Evolutionary conservation across 352 stramenopile genomes (phyloP), one percentile per base, ranked within the genome.

Genomic region (Phytophthora sansomeana): DNA sequence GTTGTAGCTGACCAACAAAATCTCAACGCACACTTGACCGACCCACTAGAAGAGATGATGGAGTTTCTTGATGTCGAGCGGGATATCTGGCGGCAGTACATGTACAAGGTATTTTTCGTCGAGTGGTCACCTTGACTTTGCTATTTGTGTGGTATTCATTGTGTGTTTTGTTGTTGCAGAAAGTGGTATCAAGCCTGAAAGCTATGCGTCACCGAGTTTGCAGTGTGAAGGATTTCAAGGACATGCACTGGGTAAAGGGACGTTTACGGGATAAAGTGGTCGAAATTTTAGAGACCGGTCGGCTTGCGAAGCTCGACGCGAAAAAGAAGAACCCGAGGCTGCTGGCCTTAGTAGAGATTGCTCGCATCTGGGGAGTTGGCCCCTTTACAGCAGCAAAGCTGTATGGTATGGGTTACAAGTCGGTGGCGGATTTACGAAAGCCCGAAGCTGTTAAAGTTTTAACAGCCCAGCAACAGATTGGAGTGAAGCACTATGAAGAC

Each of bases 1-100:
- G 14, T 33, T 28, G 21, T 44, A 92, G 87, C 80, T 67, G 75
- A 85, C 67, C 77, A 91, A 43, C 56, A 69, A 41, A 95, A 93
- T 47, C 43, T 91, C 41, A 95, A 95, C 42, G 72, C 81, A 8
- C 87, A 93, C 63, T 63, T 95, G 63, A 95, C 85, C 0, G 81
- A 83, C 29, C 85, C 82, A 28, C 55, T 93, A 5, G 82, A 95
- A 60, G 82, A 93, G 48, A 75, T 95, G 30, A 91, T 95, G 72
- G 83, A 91, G 69, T 95, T 87, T 62, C 58, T 95, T 4, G 73
- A 89, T 24, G 83, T 91, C 9, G 87, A 95, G 51, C 71, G 72
- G 14, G 85, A 93, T 49, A 75, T 90, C 26, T 93, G 87, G 87
- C 71, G 87, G 16, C 82, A 90, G 51, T 92, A 91, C 47, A 91